These are phyloP conservation scores for Rhodotorula sp. DNA, from an alignment of 1,284 basidiomycete genomes.

Conservation along the genomic window DNA sequence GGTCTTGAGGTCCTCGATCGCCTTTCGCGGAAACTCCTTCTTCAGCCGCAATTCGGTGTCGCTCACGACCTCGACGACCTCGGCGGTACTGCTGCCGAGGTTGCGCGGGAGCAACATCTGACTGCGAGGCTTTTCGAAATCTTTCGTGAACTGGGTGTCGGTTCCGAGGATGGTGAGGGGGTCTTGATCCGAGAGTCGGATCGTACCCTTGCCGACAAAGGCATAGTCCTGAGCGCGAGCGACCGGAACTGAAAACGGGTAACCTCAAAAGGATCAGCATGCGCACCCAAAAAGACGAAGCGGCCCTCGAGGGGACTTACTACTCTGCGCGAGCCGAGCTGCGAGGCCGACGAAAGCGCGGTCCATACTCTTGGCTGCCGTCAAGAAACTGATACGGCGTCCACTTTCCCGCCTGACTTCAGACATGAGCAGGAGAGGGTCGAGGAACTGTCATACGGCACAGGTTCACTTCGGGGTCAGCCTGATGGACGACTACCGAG, in stretches of 20 bases:
- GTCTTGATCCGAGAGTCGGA: slow-evolving; percentile 73
- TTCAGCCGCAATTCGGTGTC: slow-evolving; percentile 78
- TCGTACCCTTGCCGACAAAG: slow-evolving; percentile 69
- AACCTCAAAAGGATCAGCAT: not conserved
- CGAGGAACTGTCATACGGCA: slow-evolving; percentile 83
- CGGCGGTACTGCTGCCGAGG: slow-evolving; percentile 72
- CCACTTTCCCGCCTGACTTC: slow-evolving; percentile 80
- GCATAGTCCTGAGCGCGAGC: slow-evolving; percentile 87
- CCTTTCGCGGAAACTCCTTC: slow-evolving; percentile 66
- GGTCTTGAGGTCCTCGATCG: slow-evolving; percentile 45
- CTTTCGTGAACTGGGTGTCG: slow-evolving; percentile 71
- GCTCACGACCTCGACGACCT: slow-evolving; percentile 83
- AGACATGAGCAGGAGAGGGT: slow-evolving; percentile 82
- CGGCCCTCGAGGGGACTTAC: slow-evolving; percentile 58
- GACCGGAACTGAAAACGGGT: slow-evolving; percentile 71
- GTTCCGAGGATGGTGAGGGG: slow-evolving; percentile 70
- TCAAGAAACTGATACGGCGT: slow-evolving; percentile 81
- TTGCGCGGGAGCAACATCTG: slow-evolving; percentile 87
- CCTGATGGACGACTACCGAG: not conserved
- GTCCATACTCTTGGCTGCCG: slow-evolving; percentile 89
- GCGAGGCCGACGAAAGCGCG: slow-evolving; percentile 78
- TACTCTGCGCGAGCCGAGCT: slow-evolving; percentile 81
- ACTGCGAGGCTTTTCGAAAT: slow-evolving; percentile 70
- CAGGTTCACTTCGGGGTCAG: not conserved
- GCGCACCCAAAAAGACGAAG: not conserved